These are phyloP conservation scores for Poa pratensis DNA, from an alignment of 176 grass and related monocot species.

Conservation along the genomic window DNA sequence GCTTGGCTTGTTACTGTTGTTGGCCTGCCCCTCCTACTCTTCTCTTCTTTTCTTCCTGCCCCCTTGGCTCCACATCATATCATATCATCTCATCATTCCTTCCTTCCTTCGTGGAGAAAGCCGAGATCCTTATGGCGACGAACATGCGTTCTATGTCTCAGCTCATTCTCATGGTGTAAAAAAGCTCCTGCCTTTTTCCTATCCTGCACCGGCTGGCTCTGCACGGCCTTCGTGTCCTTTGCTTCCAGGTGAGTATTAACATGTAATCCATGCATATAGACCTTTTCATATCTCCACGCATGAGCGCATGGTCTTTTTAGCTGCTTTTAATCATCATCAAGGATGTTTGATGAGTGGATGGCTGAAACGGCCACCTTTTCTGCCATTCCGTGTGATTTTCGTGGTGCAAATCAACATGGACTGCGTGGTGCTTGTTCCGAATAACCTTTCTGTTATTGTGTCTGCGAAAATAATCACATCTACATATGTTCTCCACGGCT, in stretches of 20 bases:
- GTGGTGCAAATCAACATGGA: neutral
- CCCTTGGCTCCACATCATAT: neutral
- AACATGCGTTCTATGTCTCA: neutral
- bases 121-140: conserved; percentile 23
- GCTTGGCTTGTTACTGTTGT: neutral
- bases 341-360: neutral
- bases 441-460: neutral
- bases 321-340: neutral
- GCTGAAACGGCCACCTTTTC: neutral
- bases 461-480: neutral
- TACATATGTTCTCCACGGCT: neutral
- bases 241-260: conserved; percentile 16
- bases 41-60: conserved; percentile 19
- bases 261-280: neutral
- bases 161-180: conserved; percentile 25
- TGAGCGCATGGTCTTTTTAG: conserved; percentile 6
- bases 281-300: conserved; percentile 40
- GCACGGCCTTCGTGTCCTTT: neutral
- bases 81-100: neutral
- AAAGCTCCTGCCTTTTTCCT: conserved; percentile 23
- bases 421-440: neutral
- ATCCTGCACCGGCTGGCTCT: conserved; percentile 2
- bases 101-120: conserved; percentile 38
- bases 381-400: conserved; percentile 25
- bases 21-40: conserved; percentile 33